A percentile compares a stretch with the other conserved stretches of the same genome.
Conservation (phyloP, 1,284 basidiomycete genomes). For the Pyrrhoderma noxium region DNA sequence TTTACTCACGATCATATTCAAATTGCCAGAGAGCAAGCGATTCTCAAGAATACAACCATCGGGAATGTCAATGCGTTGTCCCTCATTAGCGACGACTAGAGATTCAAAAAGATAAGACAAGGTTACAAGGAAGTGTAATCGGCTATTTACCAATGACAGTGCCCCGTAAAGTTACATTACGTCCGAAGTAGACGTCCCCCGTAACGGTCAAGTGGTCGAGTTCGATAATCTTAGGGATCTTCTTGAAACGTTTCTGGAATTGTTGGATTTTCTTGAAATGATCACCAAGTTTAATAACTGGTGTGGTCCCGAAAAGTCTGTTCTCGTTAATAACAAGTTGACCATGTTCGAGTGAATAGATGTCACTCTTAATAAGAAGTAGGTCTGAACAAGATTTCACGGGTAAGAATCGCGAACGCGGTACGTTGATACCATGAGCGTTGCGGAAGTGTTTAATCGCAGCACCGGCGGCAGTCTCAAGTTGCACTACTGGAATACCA, state of each 20-base stretch:
- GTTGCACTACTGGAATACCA: slow-evolving; percentile 82
- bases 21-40: slow-evolving; percentile 61
- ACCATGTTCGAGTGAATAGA: slow-evolving; percentile 94
- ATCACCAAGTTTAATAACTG: slow-evolving; percentile 97
- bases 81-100: slow-evolving; percentile 81
- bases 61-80: slow-evolving; percentile 91
- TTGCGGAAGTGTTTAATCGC: slow-evolving; percentile 97
- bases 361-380: slow-evolving; percentile 93
- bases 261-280: slow-evolving; percentile 92
- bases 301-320: slow-evolving; percentile 90
- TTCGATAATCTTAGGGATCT: slow-evolving; percentile 90
- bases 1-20: slow-evolving; percentile 59
- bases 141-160: slow-evolving; percentile 67
- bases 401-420: slow-evolving; percentile 95
- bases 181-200: slow-evolving; percentile 94
- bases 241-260: slow-evolving; percentile 98
- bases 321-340: slow-evolving; percentile 87
- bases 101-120: not conserved
- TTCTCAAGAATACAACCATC: slow-evolving; percentile 95
- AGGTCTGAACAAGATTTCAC: slow-evolving; percentile 91
- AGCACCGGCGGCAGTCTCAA: slow-evolving; percentile 97
- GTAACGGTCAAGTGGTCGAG: slow-evolving; percentile 96
- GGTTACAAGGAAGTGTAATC: not conserved
- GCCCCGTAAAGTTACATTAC: slow-evolving; percentile 83
- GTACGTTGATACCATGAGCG: slow-evolving; percentile 97